Evolutionary conservation across 768 basidiomycete species (phyloP).

Genomic region (Podaxis carcinomalis): DNA sequence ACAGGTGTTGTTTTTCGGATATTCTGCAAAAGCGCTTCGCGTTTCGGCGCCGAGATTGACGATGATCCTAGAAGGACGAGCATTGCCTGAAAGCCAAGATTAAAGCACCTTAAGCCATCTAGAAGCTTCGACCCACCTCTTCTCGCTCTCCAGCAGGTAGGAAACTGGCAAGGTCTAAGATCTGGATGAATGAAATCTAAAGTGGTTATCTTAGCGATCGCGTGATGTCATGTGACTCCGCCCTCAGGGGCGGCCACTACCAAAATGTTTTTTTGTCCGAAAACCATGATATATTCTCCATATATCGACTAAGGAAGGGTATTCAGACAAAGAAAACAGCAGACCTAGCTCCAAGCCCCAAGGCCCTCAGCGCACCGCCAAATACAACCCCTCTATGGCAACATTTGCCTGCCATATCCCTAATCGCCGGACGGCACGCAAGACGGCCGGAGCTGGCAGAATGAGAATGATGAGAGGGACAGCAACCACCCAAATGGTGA

Average conservation of each 20-base stretch:
- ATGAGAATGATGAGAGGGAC: constrained; percentile 56
- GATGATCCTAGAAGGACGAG: constrained; percentile 77
- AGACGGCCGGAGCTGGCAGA: constrained; percentile 61
- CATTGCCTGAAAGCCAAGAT: constrained; percentile 40
- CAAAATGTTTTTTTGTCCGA: not conserved
- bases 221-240: constrained; percentile 5
- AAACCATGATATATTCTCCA: not conserved
- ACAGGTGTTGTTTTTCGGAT: constrained; percentile 50
- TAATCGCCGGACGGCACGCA: constrained; percentile 59
- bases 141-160: not conserved
- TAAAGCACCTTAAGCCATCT: not conserved
- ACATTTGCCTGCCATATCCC: constrained; percentile 84
- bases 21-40: constrained; percentile 55
- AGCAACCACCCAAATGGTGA: constrained; percentile 51
- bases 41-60: constrained; percentile 66
- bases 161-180: not conserved
- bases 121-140: not conserved
- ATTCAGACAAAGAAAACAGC: not conserved
- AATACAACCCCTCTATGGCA: constrained; percentile 67
- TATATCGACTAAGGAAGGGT: not conserved
- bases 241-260: not conserved
- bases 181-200: not conserved
- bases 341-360: too few relatives aligned
- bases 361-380: constrained; percentile 12
- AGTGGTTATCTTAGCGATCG: not conserved